A percentile compares a stretch with the other conserved stretches of the same genome.
Evolutionary conservation across 2,329 filamentous ascomycete genomes (phyloP).

Genomic region (Chaetomiaceae sp.): DNA sequence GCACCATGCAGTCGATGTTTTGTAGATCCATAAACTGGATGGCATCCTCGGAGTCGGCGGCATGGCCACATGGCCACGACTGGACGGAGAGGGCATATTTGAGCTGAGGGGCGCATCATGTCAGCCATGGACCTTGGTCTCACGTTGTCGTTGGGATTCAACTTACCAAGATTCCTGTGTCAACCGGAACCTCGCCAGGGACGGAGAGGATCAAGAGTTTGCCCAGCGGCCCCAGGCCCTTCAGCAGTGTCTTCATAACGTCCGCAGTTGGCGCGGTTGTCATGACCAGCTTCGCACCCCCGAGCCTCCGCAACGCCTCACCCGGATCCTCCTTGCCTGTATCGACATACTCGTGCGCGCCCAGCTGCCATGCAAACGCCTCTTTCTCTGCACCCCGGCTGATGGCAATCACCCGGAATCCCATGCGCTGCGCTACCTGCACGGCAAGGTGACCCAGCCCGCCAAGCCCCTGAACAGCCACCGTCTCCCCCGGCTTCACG

Average conservation of each 20-base stretch:
- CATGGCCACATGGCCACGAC: conserved; percentile 59
- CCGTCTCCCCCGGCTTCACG: conserved; percentile 32
- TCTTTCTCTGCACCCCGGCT: conserved; percentile 47
- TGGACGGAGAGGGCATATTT: conserved; percentile 46
- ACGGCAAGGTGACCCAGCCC: conserved; percentile 63
- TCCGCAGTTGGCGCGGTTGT: conserved; percentile 58
- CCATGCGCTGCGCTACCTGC: conserved; percentile 60
- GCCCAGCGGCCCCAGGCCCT: conserved; percentile 49
- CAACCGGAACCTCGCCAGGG: conserved; percentile 39
- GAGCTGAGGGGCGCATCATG: no score
- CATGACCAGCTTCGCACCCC: conserved; percentile 58
- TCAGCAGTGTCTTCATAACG: conserved; percentile 48
- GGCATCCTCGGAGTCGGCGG: conserved; percentile 60
- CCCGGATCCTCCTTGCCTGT: conserved; percentile 42
- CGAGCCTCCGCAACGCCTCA: conserved; percentile 44
- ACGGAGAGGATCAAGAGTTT: conserved; percentile 56
- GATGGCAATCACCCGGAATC: conserved; percentile 55
- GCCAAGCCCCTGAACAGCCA: conserved; percentile 53
- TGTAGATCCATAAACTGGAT: conserved; percentile 60
- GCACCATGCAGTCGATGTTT: conserved; percentile 58
- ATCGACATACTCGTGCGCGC: conserved; percentile 52
- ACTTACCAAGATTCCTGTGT: conserved; percentile 29
- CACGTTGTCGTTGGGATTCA: not conserved
- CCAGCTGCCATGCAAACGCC: conserved; percentile 48
- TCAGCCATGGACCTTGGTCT: no score